phyloP scores from a whole-genome alignment of 2,329 filamentous ascomycete genomes.

The Nannizziopsis arthrosporioides region DNA sequence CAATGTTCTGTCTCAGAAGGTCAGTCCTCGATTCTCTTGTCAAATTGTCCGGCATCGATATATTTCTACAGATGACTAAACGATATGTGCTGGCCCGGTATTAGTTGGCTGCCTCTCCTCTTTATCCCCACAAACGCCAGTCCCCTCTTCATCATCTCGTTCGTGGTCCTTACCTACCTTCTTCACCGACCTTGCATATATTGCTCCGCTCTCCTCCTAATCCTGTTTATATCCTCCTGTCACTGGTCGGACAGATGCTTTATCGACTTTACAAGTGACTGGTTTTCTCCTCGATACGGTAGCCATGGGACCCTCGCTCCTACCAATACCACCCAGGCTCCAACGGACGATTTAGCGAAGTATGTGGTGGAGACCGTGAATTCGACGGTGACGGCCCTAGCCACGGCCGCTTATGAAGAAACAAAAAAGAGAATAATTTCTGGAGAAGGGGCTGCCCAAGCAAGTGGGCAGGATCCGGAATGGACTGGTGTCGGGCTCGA shows the following conservation, averaged over 20 bases:
- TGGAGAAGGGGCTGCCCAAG: constrained; percentile 15
- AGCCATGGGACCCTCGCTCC: constrained; percentile 22
- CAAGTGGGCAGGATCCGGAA: constrained; percentile 41
- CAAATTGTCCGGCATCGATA: neutral
- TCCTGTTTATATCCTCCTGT: constrained; percentile 84
- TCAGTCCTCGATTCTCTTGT: constrained; percentile 25
- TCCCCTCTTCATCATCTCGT: constrained; percentile 73
- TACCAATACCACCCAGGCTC: constrained; percentile 1
- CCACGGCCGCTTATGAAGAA: constrained; percentile 55
- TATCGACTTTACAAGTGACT: constrained; percentile 83
- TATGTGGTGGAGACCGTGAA: constrained; percentile 45
- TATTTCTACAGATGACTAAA: constrained; percentile 3
- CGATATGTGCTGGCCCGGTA: too few relatives aligned
- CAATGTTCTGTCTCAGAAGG: constrained; percentile 56
- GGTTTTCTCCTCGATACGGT: constrained; percentile 70
- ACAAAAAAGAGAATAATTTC: constrained; percentile 32
- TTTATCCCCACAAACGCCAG: constrained; percentile 81
- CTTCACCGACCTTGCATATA: constrained; percentile 95
- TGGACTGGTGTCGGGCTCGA: constrained; percentile 71
- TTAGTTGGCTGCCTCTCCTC: constrained; percentile 72
- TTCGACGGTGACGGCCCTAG: constrained; percentile 57
- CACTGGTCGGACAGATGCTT: constrained; percentile 85
- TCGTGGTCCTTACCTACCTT: constrained; percentile 88
- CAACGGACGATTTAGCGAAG: constrained; percentile 24
- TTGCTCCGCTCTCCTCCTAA: constrained; percentile 88